These are phyloP conservation scores for Ogataea hybrid DNA, from an alignment of 1,139 yeast genomes.

Conservation along the genomic window DNA sequence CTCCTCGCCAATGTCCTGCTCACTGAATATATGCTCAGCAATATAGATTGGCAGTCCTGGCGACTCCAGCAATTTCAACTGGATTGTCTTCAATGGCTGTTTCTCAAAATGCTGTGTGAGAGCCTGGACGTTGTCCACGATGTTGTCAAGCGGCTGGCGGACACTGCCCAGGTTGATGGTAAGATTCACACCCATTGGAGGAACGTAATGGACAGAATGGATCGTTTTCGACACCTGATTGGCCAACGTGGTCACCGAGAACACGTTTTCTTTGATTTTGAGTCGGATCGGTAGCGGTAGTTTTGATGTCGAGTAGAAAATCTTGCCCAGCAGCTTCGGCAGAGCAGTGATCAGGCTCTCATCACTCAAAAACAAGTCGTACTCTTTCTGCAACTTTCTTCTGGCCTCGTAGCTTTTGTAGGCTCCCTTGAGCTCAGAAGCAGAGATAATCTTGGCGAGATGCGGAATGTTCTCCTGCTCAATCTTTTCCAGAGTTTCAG, in stretches of 20 bases:
- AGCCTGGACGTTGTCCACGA: constrained; percentile 55
- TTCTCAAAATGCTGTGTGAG: constrained; percentile 51
- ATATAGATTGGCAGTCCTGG: constrained; percentile 85
- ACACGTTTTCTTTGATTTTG: constrained; percentile 33
- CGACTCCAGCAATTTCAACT: constrained; percentile 66
- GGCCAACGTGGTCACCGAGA: constrained; percentile 55
- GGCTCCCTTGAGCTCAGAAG: constrained; percentile 59
- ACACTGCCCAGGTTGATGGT: constrained; percentile 66
- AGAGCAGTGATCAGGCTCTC: constrained; percentile 75
- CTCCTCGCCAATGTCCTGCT: constrained; percentile 37
- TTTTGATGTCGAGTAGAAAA: constrained; percentile 62
- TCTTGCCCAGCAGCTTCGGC: constrained; percentile 82
- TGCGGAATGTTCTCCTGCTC: constrained; percentile 54
- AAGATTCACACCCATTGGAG: constrained; percentile 75
- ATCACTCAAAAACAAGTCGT: constrained; percentile 79
- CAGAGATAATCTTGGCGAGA: constrained; percentile 49
- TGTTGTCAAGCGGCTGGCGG: constrained; percentile 33
- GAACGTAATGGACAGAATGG: constrained; percentile 57
- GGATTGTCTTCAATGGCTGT: constrained; percentile 54
- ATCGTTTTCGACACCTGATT: constrained; percentile 61
- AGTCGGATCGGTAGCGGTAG: constrained; percentile 72
- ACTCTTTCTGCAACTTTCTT: constrained; percentile 57
- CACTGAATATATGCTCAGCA: constrained; percentile 55
- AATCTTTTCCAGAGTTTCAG: constrained; percentile 58
- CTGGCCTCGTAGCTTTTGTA: constrained; percentile 70